A percentile compares a stretch with the other conserved stretches of the same genome.
These are phyloP conservation scores for Cladosporium velox DNA, from an alignment of 2,329 filamentous ascomycete species.

Conservation along the genomic window DNA sequence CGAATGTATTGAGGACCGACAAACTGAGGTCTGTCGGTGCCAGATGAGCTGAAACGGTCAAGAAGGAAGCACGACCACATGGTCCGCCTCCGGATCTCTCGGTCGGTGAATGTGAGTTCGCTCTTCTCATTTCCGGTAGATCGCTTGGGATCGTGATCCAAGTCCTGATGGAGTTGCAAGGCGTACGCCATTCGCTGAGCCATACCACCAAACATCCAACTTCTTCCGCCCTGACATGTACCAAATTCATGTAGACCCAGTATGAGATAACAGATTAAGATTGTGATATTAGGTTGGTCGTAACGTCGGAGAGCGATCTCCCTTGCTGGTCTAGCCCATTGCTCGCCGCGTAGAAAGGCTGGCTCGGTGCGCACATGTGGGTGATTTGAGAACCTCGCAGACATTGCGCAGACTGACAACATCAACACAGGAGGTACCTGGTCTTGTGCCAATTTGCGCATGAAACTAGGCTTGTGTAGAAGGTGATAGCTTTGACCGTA, in stretches of 20 bases:
- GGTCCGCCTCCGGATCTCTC: conserved; percentile 85
- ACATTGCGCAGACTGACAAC: conserved; percentile 90
- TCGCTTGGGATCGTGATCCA: conserved; percentile 65
- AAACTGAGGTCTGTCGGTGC: conserved; percentile 88
- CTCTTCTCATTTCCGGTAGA: conserved; percentile 29
- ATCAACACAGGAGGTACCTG: conserved; percentile 86
- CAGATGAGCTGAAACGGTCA: conserved; percentile 96
- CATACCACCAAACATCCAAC: conserved; percentile 93
- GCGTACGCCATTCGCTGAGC: conserved; percentile 97
- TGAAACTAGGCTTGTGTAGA: conserved; percentile 95
- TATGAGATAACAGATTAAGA: conserved; percentile 84
- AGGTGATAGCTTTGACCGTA: conserved; percentile 95
- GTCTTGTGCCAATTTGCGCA: conserved; percentile 78
- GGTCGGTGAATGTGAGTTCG: conserved; percentile 77
- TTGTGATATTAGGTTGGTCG: conserved; percentile 94
- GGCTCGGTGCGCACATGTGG: conserved; percentile 74
- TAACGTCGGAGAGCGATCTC: conserved; percentile 85
- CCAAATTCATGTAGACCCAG: conserved; percentile 94
- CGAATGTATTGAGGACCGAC: conserved; percentile 86
- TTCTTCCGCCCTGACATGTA: conserved; percentile 91
- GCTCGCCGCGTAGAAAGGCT: conserved; percentile 84
- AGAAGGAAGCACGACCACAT: conserved; percentile 99
- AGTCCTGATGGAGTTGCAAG: conserved; percentile 86
- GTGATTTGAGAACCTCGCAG: conserved; percentile 92
- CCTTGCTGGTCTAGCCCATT: conserved; percentile 85